Base-by-base conservation (phyloP, 1,139 yeast species). In the Candida albicans region DNA sequence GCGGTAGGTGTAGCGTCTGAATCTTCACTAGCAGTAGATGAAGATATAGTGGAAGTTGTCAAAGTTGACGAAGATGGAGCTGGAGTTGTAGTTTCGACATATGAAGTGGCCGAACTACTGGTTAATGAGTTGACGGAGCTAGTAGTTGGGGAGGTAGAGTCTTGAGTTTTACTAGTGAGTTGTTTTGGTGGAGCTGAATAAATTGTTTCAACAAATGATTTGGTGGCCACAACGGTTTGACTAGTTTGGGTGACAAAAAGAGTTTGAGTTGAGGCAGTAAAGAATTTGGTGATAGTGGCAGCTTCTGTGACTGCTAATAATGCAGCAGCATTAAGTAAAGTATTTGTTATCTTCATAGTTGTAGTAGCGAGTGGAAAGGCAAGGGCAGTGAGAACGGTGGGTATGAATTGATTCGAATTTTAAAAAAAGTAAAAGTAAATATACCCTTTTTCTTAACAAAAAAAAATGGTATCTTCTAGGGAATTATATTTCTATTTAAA, bases 241-340 rank as follows among this genome's bases (percentile, higher is more conserved):
- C 10, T 62, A 55, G 39, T 41, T 32, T 12, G 30, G 31, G 62
- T 59, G 10, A 53, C 50, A 42, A 55, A 54, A 12, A 52, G 44
- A 22, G 67, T 62, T 9, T 53, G 52, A 2, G 66, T 52, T 2
- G 59, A 51, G 10, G 67, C 67, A 13, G 66, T 61, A 40, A 55
- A 56, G n/a, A 40, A 43, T 22, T 53, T 36, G 18, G 67, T 63
- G 35, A 60, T 48, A 13, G 56, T 37, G 12, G 60, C 53, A 4
- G 65, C 65, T 25, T 46, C 42, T 18, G 48, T 26, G 7, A 36
- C 33, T 8, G 44, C 47, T 32, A 48, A 6, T 14, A 48, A 29
- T 11, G 41, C 34, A 32, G 46, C 46, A 33, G 33, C 31, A 11
- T 29, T 18, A 13, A 37, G 15, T 14, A 44, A 22, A 7, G 47